Percentiles rank a stretch among this genome's conserved stretches.
Evolutionary conservation across 2,329 filamentous ascomycete genomes (phyloP).

Genomic region (Pseudogymnoascus sp.): DNA sequence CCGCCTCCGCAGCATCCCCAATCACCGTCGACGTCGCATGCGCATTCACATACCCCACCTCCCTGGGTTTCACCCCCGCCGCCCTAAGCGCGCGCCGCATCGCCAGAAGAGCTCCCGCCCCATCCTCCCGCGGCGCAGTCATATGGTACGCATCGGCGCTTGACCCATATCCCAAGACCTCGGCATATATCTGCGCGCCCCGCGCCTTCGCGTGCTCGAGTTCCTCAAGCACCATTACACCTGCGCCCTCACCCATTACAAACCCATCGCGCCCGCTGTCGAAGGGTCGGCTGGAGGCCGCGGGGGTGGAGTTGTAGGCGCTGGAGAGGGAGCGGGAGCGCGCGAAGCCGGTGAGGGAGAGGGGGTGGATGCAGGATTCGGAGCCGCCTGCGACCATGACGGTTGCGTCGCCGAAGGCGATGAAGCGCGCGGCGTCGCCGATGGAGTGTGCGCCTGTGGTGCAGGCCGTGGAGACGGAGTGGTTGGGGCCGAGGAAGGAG

Average conservation of each 20-base stretch:
- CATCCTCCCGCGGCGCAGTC: conserved; percentile 79
- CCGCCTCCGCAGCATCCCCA: conserved; percentile 82
- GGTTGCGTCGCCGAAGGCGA: conserved; percentile 82
- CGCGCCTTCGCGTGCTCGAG: conserved; percentile 76
- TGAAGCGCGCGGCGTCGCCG: conserved; percentile 87
- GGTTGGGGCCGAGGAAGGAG: conserved; percentile 84
- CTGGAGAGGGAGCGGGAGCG: conserved; percentile 80
- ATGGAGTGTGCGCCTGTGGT: conserved; percentile 94
- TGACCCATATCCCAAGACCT: conserved; percentile 80
- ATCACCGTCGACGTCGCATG: conserved; percentile 84
- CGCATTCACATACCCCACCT: conserved; percentile 89
- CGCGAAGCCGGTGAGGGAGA: conserved; percentile 87
- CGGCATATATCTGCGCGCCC: conserved; percentile 77
- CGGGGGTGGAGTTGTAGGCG: conserved; percentile 65
- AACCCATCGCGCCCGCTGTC: conserved; percentile 75
- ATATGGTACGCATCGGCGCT: conserved; percentile 90
- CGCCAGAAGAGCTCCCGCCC: conserved; percentile 69
- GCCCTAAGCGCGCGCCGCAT: conserved; percentile 78
- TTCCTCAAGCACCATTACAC: conserved; percentile 81
- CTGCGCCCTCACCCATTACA: conserved; percentile 87
- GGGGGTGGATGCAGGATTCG: conserved; percentile 90
- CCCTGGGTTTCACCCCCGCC: conserved; percentile 57
- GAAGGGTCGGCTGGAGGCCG: conserved; percentile 74
- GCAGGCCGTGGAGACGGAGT: conserved; percentile 87
- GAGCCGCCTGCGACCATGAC: conserved; percentile 95